Percentiles rank a stretch among this genome's conserved stretches.
These are phyloP conservation scores for Blastomyces emzantsi DNA, from an alignment of 2,329 filamentous ascomycete genomes.

Conservation along the genomic window DNA sequence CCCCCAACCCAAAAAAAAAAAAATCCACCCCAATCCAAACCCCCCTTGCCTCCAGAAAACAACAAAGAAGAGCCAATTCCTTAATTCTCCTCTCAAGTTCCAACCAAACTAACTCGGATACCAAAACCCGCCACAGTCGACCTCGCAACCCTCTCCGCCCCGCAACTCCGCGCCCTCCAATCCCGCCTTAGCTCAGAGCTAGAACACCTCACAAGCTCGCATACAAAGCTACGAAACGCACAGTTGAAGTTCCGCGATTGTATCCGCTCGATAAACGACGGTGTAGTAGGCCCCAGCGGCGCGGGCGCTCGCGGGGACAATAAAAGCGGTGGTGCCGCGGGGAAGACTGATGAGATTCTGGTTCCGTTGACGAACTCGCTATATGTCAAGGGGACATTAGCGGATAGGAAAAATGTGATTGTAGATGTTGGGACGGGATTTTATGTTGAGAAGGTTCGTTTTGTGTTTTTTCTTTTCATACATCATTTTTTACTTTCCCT, in stretches of 20 bases:
- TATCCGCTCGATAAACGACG: constrained; percentile 61
- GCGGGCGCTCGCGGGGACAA: constrained; percentile 11
- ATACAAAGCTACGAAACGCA: constrained; percentile 78
- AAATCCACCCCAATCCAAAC: background rate
- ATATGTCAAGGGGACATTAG: constrained; percentile 78
- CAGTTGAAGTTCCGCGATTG: constrained; percentile 92
- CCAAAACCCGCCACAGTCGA: constrained; percentile 42
- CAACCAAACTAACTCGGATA: background rate
- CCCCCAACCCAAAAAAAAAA: background rate
- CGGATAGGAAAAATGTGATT: constrained; percentile 65
- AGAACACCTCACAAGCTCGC: constrained; percentile 84
- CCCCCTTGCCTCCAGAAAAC: background rate
- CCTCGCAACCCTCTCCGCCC: constrained; percentile 67
- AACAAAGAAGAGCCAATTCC: background rate
- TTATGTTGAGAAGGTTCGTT: constrained; percentile 75
- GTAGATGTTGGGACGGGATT: constrained; percentile 94
- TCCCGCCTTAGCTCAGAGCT: constrained; percentile 95
- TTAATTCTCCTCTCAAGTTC: background rate
- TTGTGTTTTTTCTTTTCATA: background rate
- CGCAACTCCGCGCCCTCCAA: constrained; percentile 85
- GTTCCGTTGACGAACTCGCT: constrained; percentile 93
- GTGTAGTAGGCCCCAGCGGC: constrained; percentile 31
- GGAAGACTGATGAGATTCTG: constrained; percentile 49
- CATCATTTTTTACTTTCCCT: background rate
- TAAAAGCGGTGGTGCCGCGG: constrained; percentile 24